Conservation (phyloP, 768 basidiomycete genomes). For the Exidia glandulosa region DNA sequence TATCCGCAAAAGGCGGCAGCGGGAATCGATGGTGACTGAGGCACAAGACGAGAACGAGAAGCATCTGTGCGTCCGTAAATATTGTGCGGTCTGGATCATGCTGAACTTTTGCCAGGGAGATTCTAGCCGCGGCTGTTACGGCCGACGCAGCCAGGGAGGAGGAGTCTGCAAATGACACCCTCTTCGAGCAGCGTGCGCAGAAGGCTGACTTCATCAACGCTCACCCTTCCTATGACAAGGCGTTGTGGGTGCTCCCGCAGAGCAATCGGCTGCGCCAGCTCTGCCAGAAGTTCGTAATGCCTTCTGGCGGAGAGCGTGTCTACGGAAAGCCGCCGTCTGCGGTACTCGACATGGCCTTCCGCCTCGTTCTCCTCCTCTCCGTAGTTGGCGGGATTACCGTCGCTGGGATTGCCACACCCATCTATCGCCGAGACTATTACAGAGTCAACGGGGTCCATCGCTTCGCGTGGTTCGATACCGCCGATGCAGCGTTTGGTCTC, state of each 20-base stretch:
- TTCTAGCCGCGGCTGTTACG: constrained; percentile 48
- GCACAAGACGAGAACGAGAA: constrained; percentile 51
- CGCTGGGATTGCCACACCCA: constrained; percentile 73
- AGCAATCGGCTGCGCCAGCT: constrained; percentile 56
- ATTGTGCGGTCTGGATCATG: neutral
- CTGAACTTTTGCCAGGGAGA: constrained; percentile 36
- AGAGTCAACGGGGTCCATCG: constrained; percentile 44
- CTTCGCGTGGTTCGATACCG: constrained; percentile 78
- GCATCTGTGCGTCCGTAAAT: constrained; percentile 56
- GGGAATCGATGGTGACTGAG: constrained; percentile 27
- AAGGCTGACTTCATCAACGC: constrained; percentile 81
- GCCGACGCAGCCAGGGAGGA: constrained; percentile 30
- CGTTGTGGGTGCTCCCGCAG: constrained; percentile 84
- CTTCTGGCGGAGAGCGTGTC: constrained; percentile 77
- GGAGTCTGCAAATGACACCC: constrained; percentile 49
- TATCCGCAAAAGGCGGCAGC: constrained; percentile 26
- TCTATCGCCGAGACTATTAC: constrained; percentile 70
- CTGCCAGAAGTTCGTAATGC: constrained; percentile 76
- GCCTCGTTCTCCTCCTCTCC: constrained; percentile 57
- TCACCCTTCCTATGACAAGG: constrained; percentile 82
- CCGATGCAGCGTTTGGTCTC: constrained; percentile 62
- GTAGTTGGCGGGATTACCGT: constrained; percentile 76
- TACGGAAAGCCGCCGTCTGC: constrained; percentile 64
- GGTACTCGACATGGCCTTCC: constrained; percentile 59
- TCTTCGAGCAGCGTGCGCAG: constrained; percentile 60